Conservation (phyloP, 352 stramenopile genomes). For the Halophytophthora polymorphica region DNA sequence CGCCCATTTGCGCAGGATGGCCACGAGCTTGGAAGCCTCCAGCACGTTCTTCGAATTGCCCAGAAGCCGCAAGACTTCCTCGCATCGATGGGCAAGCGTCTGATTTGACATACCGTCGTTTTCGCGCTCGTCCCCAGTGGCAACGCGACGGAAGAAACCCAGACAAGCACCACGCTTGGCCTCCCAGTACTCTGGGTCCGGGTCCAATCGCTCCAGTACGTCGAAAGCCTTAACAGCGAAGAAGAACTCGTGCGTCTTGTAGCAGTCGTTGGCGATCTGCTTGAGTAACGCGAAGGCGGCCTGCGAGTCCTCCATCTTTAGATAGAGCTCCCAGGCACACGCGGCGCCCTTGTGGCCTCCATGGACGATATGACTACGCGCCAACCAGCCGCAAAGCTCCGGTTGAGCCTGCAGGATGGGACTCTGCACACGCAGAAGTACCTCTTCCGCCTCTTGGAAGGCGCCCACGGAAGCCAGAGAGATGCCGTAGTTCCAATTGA, state of each 20-base stretch:
- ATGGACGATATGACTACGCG: conserved; percentile 47
- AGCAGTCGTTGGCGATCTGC: conserved; percentile 70
- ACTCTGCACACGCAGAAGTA: conserved; percentile 48
- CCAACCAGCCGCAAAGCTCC: conserved; percentile 51
- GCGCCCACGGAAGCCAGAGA: conserved; percentile 45
- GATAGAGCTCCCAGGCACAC: conserved; percentile 65
- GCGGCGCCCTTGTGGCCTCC: conserved; percentile 8
- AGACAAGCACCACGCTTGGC: conserved; percentile 68
- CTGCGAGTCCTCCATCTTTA: conserved; percentile 44
- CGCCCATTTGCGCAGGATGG: conserved; percentile 44
- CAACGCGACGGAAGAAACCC: conserved; percentile 60
- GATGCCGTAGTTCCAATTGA: conserved; percentile 82
- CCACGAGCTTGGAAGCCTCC: conserved; percentile 44
- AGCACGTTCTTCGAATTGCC: conserved; percentile 49
- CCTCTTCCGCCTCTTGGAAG: conserved; percentile 51
- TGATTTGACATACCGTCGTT: neutral
- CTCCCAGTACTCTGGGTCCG: conserved; percentile 74
- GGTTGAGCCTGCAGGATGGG: conserved; percentile 27
- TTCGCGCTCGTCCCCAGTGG: conserved; percentile 24
- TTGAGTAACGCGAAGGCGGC: conserved; percentile 54
- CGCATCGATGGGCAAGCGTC: conserved; percentile 17
- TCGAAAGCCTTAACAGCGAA: conserved; percentile 71
- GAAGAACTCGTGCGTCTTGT: conserved; percentile 54
- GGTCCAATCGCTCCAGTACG: conserved; percentile 66
- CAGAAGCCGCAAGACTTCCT: conserved; percentile 55